A percentile compares a stretch with the other conserved stretches of the same genome.
phyloP scores from a whole-genome alignment of 116 monocot genomes.

The Trichopus zeylanicus region DNA sequence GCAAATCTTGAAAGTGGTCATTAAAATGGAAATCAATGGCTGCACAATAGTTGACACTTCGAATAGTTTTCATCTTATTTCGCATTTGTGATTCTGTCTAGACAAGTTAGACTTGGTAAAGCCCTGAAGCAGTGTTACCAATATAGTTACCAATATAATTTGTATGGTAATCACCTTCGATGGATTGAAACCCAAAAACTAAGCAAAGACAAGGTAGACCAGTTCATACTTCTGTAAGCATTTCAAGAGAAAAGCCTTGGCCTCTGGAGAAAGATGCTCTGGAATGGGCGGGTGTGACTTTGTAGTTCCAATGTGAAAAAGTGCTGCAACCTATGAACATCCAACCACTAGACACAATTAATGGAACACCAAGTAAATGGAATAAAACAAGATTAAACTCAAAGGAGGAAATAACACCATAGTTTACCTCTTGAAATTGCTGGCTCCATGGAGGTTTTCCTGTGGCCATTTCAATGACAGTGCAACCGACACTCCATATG shows the following conservation, averaged over 20 bases:
- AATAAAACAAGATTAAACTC: neutral
- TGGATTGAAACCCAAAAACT: neutral
- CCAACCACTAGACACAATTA: neutral
- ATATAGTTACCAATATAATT: too few species aligned
- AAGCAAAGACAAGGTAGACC: neutral
- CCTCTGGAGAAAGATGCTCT: conserved; percentile 81
- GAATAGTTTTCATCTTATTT: too few species aligned
- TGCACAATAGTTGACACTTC: too few species aligned
- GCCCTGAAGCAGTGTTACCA: too few species aligned
- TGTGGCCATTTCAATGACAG: conserved; percentile 98
- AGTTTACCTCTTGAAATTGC: conserved; percentile 81
- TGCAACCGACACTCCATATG: conserved; percentile 99
- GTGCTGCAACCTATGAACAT: conserved; percentile 69
- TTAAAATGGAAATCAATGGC: too few species aligned
- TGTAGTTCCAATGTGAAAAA: conserved; percentile 90
- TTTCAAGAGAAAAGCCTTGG: conserved; percentile 93
- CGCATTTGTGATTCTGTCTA: too few species aligned
- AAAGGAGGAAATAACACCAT: neutral
- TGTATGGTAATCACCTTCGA: too few species aligned
- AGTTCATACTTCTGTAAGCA: conserved; percentile 69
- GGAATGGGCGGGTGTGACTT: conserved; percentile 97
- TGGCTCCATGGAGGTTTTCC: conserved; percentile 99
- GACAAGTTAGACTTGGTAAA: too few species aligned
- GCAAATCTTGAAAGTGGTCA: too few species aligned
- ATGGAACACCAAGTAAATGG: neutral